Conservation (phyloP, 371 early-diverging fungal genomes). For the Entomophthora muscae region DNA sequence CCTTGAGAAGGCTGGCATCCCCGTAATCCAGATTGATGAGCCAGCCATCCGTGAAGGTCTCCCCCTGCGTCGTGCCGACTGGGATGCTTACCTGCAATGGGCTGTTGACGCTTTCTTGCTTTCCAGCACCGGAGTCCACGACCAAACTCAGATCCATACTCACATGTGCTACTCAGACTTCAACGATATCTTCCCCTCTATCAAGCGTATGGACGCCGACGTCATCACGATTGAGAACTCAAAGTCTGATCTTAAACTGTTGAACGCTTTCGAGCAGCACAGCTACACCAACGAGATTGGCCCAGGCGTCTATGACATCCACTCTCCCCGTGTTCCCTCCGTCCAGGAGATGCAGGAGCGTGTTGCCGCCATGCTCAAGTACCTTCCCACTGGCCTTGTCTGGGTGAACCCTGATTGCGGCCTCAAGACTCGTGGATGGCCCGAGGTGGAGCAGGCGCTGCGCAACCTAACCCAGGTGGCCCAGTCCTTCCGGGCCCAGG, state of each 20-base stretch:
- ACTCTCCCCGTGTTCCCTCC: slow-evolving; percentile 87
- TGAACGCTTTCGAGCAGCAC: slow-evolving; percentile 63
- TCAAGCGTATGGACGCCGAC: slow-evolving; percentile 81
- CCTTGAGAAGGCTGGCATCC: slow-evolving; percentile 80
- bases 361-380: slow-evolving; percentile 43
- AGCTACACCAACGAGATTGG: slow-evolving; percentile 83
- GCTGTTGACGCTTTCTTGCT: slow-evolving; percentile 87
- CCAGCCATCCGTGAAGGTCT: slow-evolving; percentile 97
- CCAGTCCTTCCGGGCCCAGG: slow-evolving; percentile 28
- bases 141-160: slow-evolving; percentile 90
- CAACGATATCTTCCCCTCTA: slow-evolving; percentile 89
- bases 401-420: slow-evolving; percentile 99
- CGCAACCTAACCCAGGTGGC: slow-evolving; percentile 75
- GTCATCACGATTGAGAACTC: slow-evolving; percentile 94
- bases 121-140: slow-evolving; percentile 67
- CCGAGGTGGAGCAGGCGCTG: slow-evolving; percentile 75
- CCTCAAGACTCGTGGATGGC: slow-evolving; percentile 88
- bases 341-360: slow-evolving; percentile 73
- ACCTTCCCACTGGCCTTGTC: slow-evolving; percentile 47
- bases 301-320: slow-evolving; percentile 94
- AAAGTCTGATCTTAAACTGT: slow-evolving; percentile 86
- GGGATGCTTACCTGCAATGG: slow-evolving; percentile 84
- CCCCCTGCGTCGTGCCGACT: slow-evolving; percentile 58
- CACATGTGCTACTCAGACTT: slow-evolving; percentile 97
- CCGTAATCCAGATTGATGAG: slow-evolving; percentile 92